Evolutionary conservation across 352 stramenopile genomes (phyloP).

Genomic region (Globisporangium carolinianum): DNA sequence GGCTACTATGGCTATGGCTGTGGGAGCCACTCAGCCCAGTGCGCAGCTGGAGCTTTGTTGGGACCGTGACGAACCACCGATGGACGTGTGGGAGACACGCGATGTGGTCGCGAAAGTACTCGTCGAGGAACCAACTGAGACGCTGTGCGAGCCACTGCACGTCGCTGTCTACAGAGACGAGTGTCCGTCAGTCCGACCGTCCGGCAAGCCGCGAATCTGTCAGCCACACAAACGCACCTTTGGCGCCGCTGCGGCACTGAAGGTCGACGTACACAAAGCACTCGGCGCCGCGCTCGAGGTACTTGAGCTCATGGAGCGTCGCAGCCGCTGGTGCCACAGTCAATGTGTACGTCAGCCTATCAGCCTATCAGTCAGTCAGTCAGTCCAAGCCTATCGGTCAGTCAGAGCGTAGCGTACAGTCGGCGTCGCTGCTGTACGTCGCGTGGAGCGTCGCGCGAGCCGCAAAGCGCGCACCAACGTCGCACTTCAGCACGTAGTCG

Average conservation of each 20-base stretch:
- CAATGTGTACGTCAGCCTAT: background rate
- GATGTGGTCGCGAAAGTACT: conserved; percentile 50
- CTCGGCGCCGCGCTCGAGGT: conserved; percentile 57
- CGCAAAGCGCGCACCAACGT: conserved; percentile 51
- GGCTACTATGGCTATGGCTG: conserved; percentile 7
- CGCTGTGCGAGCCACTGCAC: conserved; percentile 27
- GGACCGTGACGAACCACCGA: conserved; percentile 57
- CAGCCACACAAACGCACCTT: conserved; percentile 22
- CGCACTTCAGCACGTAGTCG: conserved; percentile 61
- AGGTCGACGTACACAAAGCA: conserved; percentile 68
- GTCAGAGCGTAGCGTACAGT: conserved; percentile 31
- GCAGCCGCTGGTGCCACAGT: conserved; percentile 28
- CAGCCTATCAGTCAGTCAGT: background rate
- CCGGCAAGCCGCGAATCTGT: too few relatives aligned
- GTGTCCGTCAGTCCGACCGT: too few relatives aligned
- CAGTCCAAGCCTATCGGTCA: background rate
- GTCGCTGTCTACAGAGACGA: conserved; percentile 31
- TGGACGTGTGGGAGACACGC: conserved; percentile 50
- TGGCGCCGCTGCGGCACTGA: conserved; percentile 34
- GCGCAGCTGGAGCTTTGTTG: conserved; percentile 43
- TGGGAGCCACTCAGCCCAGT: conserved; percentile 12
- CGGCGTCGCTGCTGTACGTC: conserved; percentile 58
- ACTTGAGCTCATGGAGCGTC: conserved; percentile 67
- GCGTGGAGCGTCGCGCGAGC: conserved; percentile 41
- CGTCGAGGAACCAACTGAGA: conserved; percentile 49